phyloP scores from a whole-genome alignment of 2,329 filamentous ascomycete genomes.

The Penicillium nordicum region DNA sequence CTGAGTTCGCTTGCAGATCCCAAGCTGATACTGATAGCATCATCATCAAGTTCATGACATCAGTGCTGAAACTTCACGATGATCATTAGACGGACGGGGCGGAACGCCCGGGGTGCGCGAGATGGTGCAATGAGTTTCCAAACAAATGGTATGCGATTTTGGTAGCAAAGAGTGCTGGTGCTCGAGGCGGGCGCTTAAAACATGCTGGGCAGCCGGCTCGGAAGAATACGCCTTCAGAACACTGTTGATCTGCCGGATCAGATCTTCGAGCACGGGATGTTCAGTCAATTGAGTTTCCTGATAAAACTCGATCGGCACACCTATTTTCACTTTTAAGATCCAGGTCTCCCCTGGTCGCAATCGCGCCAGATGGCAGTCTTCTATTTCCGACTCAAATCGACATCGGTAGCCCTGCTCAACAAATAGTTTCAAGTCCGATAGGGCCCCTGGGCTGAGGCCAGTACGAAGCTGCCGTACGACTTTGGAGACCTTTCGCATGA shows the following conservation, averaged over 20 bases:
- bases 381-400: constrained; percentile 21
- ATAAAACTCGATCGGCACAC: constrained; percentile 14
- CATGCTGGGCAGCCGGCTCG: constrained; percentile 14
- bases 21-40: constrained; percentile 6
- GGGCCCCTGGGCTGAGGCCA: constrained; percentile 26
- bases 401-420: constrained; percentile 23
- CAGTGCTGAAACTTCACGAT: background rate
- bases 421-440: constrained; percentile 25
- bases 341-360: constrained; percentile 35
- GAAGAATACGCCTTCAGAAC: constrained; percentile 24
- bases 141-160: constrained; percentile 17
- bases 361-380: constrained; percentile 14
- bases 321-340: constrained; percentile 27
- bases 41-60: constrained; percentile 4
- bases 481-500: constrained; percentile 22
- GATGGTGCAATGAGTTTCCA: constrained; percentile 24
- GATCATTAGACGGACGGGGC: background rate
- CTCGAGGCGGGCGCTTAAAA: constrained; percentile 28
- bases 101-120: constrained; percentile 2
- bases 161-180: constrained; percentile 35
- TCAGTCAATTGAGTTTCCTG: background rate
- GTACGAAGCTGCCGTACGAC: constrained; percentile 29
- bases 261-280: constrained; percentile 19
- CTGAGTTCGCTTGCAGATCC: constrained; percentile 8
- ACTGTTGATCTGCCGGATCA: constrained; percentile 30